Conservation (phyloP, 2,329 filamentous ascomycete species). For the Fusarium continuum region DNA sequence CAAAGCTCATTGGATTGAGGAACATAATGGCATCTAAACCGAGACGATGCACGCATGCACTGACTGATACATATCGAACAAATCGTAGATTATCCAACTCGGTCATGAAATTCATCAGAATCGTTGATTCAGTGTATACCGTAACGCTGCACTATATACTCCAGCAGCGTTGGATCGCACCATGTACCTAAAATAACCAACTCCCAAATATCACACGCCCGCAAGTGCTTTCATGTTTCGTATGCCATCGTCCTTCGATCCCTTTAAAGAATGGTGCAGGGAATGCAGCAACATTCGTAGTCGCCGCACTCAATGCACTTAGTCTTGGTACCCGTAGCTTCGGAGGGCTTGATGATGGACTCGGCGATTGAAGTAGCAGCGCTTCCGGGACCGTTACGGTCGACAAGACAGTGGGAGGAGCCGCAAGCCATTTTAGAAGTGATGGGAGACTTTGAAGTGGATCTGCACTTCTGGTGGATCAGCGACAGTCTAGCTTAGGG, state of each 20-base stretch:
- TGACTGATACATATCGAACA: neutral
- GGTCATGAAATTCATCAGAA: conserved; percentile 2
- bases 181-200: conserved; percentile 4
- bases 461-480: conserved; percentile 6
- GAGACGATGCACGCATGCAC: neutral
- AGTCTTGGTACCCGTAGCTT: conserved; percentile 51
- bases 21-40: neutral
- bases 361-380: conserved; percentile 59
- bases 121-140: conserved; percentile 10
- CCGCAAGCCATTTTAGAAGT: conserved; percentile 40
- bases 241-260: neutral
- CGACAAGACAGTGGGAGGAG: conserved; percentile 33
- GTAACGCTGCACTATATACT: conserved; percentile 1
- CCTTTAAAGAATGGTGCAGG: conserved; percentile 60
- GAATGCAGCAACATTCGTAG: conserved; percentile 63
- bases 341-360: conserved; percentile 61
- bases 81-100: neutral
- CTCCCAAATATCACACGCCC: conserved; percentile 4
- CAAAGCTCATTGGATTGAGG: neutral
- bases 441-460: conserved; percentile 1
- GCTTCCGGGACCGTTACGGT: conserved; percentile 58
- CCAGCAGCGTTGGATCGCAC: conserved; percentile 7
- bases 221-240: neutral
- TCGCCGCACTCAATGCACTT: conserved; percentile 44
- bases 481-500: conserved; percentile 1